A percentile compares a stretch with the other conserved stretches of the same genome.
These are phyloP conservation scores for Schrenkiella parvula DNA, from an alignment of 345 rosid genomes.

Conservation along the genomic window DNA sequence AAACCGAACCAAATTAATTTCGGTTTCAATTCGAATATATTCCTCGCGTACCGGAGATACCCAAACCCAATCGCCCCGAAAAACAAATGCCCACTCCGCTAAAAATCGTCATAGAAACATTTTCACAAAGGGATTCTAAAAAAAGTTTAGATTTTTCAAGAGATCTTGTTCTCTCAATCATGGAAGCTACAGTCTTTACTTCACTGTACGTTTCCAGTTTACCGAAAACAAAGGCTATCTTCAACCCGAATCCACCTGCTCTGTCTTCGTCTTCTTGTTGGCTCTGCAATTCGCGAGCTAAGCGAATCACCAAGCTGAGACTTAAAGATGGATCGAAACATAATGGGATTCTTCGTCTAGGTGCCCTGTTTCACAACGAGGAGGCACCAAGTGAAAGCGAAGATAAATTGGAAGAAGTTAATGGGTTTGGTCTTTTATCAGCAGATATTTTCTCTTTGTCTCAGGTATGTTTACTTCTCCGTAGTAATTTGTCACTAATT, in stretches of 20 bases:
- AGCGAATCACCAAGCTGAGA: slow-evolving; percentile 43
- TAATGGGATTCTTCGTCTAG: slow-evolving; percentile 39
- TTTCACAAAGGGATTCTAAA: background rate
- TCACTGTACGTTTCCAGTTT: slow-evolving; percentile 35
- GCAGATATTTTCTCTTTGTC: slow-evolving; percentile 42
- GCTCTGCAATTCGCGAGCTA: slow-evolving; percentile 20
- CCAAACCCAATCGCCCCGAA: background rate
- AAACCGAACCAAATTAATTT: background rate
- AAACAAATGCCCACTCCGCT: background rate
- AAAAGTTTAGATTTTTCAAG: slow-evolving; percentile 5
- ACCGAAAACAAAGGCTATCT: slow-evolving; percentile 34
- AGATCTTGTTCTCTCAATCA: slow-evolving; percentile 12
- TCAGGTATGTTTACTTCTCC: slow-evolving; percentile 40
- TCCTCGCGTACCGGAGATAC: background rate
- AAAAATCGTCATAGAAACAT: background rate
- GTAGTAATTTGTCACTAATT: background rate
- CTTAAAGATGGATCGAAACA: slow-evolving; percentile 29
- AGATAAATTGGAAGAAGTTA: slow-evolving; percentile 23
- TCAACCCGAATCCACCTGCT: slow-evolving; percentile 27
- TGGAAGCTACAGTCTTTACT: slow-evolving; percentile 54
- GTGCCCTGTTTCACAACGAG: slow-evolving; percentile 37
- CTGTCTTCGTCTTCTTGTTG: slow-evolving; percentile 35
- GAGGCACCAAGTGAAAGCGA: slow-evolving; percentile 45
- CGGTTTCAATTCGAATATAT: background rate
- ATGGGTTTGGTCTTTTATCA: slow-evolving; percentile 41